Percentiles rank a stretch among this genome's conserved stretches.
Conservation (phyloP, 176 grass and related monocot genomes). For the Paspalum notatum region DNA sequence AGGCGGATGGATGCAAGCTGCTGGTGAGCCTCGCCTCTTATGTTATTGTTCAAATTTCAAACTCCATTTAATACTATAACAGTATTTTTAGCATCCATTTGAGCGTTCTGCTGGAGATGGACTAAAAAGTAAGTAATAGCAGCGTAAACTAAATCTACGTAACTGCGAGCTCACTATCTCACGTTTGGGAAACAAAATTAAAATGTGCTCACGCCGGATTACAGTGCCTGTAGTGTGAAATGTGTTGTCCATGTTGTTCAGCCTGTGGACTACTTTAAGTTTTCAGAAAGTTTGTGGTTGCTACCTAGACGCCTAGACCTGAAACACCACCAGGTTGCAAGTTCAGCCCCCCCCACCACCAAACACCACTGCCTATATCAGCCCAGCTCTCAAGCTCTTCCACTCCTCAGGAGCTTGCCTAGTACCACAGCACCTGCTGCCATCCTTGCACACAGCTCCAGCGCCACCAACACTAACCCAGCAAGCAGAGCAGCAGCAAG, state of each 20-base stretch:
- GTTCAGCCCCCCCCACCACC: conserved; percentile 20
- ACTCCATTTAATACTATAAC: too few species aligned
- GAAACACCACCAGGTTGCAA: background rate
- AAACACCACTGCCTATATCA: conserved; percentile 35
- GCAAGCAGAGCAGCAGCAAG: background rate
- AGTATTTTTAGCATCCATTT: too few species aligned
- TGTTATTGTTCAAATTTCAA: too few species aligned
- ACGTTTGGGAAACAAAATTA: too few species aligned
- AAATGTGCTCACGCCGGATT: background rate
- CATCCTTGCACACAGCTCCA: background rate
- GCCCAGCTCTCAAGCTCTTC: background rate
- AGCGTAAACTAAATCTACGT: too few species aligned
- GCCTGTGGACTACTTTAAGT: background rate
- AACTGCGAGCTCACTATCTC: too few species aligned
- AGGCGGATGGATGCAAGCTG: too few species aligned
- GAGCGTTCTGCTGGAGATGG: too few species aligned
- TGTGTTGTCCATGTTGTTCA: background rate
- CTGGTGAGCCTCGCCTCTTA: too few species aligned
- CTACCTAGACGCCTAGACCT: background rate
- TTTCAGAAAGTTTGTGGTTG: background rate
- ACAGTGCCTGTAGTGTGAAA: conserved; percentile 14
- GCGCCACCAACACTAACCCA: background rate
- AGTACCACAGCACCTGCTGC: background rate
- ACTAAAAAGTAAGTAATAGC: too few species aligned
- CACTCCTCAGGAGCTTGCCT: conserved; percentile 24